These are phyloP conservation scores for Singerocomus inundabilis DNA, from an alignment of 1,284 basidiomycete species.

Conservation along the genomic window DNA sequence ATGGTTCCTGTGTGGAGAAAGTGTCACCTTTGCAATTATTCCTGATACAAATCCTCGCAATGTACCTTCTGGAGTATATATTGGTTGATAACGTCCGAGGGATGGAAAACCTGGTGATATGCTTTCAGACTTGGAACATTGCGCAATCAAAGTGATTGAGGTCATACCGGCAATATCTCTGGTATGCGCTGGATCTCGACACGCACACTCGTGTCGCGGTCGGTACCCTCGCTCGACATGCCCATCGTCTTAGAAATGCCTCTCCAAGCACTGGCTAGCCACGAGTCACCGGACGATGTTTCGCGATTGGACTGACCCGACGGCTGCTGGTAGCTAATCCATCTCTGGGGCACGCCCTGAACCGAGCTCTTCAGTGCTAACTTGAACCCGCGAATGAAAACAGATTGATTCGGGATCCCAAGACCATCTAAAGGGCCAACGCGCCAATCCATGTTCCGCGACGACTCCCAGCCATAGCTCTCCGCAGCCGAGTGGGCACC, in stretches of 20 bases:
- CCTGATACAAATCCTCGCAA: not conserved
- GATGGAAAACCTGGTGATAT: constrained; percentile 23
- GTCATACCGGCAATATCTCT: constrained; percentile 20
- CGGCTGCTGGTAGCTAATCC: constrained; percentile 16
- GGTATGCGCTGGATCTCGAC: constrained; percentile 20
- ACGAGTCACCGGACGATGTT: constrained; percentile 13
- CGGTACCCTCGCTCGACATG: constrained; percentile 5
- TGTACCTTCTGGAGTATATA: constrained; percentile 21
- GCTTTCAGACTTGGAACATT: constrained; percentile 2
- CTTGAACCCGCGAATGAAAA: constrained; percentile 31
- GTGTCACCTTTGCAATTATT: not conserved
- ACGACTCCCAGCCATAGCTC: constrained; percentile 17
- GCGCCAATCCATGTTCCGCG: constrained; percentile 20
- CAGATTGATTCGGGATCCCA: constrained; percentile 20
- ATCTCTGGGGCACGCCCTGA: constrained; percentile 23
- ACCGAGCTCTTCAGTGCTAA: constrained; percentile 18
- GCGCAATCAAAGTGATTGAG: not conserved
- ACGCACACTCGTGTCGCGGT: not conserved
- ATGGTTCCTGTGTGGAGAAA: constrained; percentile 19
- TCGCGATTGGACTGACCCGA: not conserved
- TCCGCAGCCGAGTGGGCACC: not conserved
- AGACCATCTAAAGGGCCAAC: constrained; percentile 13
- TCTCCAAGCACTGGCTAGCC: constrained; percentile 19
- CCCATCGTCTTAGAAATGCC: constrained; percentile 20
- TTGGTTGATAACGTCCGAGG: constrained; percentile 23